phyloP scores from a whole-genome alignment of 768 basidiomycete genomes.

The Trametes coccinea region DNA sequence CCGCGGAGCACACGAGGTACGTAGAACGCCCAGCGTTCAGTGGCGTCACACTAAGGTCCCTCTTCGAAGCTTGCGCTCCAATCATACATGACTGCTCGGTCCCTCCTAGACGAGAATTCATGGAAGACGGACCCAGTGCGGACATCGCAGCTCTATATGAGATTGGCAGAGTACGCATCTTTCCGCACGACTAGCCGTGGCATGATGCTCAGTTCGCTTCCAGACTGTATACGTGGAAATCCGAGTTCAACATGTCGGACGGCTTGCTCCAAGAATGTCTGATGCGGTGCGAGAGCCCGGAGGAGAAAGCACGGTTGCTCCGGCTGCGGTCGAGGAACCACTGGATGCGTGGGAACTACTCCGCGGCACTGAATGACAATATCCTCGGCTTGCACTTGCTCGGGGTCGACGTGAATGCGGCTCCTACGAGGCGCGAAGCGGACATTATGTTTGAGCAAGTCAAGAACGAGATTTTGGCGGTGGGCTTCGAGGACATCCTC shows the following conservation, averaged over 20 bases:
- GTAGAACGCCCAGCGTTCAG: background rate
- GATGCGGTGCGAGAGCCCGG: slow-evolving; percentile 45
- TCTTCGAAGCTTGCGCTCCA: slow-evolving; percentile 54
- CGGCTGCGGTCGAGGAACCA: slow-evolving; percentile 64
- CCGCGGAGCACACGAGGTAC: slow-evolving; percentile 74
- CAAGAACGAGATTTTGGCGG: slow-evolving; percentile 67
- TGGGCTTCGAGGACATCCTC: slow-evolving; percentile 70
- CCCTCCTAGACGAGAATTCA: slow-evolving; percentile 52
- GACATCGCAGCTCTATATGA: slow-evolving; percentile 54
- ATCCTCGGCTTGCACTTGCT: slow-evolving; percentile 59
- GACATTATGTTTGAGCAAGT: slow-evolving; percentile 70
- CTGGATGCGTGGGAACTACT: slow-evolving; percentile 58
- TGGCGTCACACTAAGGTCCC: background rate
- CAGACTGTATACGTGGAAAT: slow-evolving; percentile 68
- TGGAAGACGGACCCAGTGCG: slow-evolving; percentile 51
- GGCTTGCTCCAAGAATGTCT: slow-evolving; percentile 56
- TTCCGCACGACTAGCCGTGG: background rate
- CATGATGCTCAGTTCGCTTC: background rate
- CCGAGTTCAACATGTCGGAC: slow-evolving; percentile 56
- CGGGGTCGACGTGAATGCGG: slow-evolving; percentile 58
- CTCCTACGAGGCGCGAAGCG: slow-evolving; percentile 54
- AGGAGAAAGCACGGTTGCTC: slow-evolving; percentile 57
- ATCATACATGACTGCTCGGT: slow-evolving; percentile 59
- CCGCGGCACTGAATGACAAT: slow-evolving; percentile 57
- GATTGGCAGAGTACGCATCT: slow-evolving; percentile 59